Evolutionary conservation across 2,329 filamentous ascomycete genomes (phyloP), one percentile per base, ranked within the genome.

Genomic region (Colletotrichum magnum): DNA sequence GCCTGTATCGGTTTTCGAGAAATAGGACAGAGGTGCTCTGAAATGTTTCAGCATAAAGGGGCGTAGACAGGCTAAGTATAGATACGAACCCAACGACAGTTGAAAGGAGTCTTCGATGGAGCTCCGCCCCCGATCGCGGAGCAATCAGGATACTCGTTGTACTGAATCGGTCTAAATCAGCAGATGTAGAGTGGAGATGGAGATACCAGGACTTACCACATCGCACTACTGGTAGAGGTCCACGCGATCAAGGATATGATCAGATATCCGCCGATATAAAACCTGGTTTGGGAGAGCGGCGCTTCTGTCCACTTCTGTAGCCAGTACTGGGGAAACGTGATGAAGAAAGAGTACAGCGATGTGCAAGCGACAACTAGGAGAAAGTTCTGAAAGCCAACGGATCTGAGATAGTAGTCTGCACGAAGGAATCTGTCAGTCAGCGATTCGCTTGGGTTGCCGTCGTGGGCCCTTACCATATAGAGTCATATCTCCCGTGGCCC

Each of bases 1-100:
- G 13, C 74, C 74, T 5, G 56, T 68, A 47, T 76, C 73, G 5
- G 71, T 75, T 0, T 53, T 58, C 21, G 72, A 72, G 68, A 77
- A 74, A 24, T 73, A 73, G 1, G 70, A 72, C 24, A 70, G 48
- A 6, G 65, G 71, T 1, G 69, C 64, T 1, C 64, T 68, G 6
- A 2, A 6, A 13, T 1, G 45, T 18, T 18, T 64, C 2, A 63
- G 36, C 10, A 7, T 12, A 12, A 18, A 41, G 6, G 6, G 1
- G 2, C 13, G 5, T 21, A 2, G 13, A 32, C 2, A 5, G 6
- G 7, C 15, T 41, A 5, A 5, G 21, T 13, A 6, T 3, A 13
- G 6, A 10, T 4, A 53, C 52, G 0, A n/a, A 68, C 65, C 58
- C 65, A 5, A 71, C 12, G 12, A 69, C 21, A 4, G 50, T 67